These are phyloP conservation scores for Coemansia sp. DNA, from an alignment of 192 early-diverging fungal species.

Conservation along the genomic window DNA sequence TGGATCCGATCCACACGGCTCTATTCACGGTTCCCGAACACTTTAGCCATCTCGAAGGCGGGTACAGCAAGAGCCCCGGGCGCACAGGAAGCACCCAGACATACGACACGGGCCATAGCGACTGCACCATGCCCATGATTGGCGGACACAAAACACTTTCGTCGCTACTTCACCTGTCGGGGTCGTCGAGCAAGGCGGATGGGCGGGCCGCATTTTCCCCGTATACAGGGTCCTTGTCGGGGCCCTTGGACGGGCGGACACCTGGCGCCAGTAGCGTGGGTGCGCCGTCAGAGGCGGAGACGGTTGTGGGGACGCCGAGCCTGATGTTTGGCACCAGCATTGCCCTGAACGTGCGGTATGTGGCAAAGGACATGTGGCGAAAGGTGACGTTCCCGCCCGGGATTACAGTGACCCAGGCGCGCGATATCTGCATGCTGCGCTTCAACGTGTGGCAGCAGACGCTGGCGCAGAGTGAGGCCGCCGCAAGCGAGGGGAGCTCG, in stretches of 20 bases:
- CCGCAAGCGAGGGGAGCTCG: background rate
- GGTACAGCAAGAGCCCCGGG: constrained; percentile 8
- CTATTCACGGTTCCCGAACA: constrained; percentile 43
- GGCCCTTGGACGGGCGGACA: background rate
- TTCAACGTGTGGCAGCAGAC: constrained; percentile 52
- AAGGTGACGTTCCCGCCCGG: constrained; percentile 47
- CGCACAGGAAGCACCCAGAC: too few species aligned
- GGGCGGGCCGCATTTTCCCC: constrained; percentile 32
- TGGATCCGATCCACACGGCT: constrained; percentile 37
- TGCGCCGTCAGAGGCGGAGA: background rate
- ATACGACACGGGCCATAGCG: too few species aligned
- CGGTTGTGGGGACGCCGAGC: constrained; percentile 2
- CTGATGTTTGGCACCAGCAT: constrained; percentile 37
- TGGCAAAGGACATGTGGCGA: constrained; percentile 50
- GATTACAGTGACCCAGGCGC: constrained; percentile 49
- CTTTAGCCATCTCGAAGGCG: constrained; percentile 25
- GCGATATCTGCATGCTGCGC: constrained; percentile 52
- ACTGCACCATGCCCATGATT: constrained; percentile 37
- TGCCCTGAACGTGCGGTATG: constrained; percentile 46
- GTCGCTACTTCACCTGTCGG: constrained; percentile 34
- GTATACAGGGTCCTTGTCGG: constrained; percentile 31
- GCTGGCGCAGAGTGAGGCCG: constrained; percentile 1
- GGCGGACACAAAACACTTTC: constrained; percentile 41
- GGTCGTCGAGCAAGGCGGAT: constrained; percentile 21
- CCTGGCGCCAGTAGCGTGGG: constrained; percentile 1